These are phyloP conservation scores for Achaetomium macrosporum DNA, from an alignment of 2,329 filamentous ascomycete species.

Conservation along the genomic window DNA sequence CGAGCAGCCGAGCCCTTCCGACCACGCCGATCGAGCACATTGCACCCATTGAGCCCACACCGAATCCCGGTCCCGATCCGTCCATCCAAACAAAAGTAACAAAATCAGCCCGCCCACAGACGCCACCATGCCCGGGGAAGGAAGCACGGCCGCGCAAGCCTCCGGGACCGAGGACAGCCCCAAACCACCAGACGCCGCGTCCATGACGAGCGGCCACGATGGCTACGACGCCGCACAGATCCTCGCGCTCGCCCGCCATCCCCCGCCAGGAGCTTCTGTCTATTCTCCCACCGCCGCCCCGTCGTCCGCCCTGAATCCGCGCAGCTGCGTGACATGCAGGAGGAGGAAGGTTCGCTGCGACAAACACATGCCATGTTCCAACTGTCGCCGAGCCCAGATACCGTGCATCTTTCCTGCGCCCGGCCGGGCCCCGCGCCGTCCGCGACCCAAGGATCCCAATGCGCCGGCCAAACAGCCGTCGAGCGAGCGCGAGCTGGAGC, in stretches of 20 bases:
- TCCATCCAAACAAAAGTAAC: no score
- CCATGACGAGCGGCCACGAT: conserved; percentile 14
- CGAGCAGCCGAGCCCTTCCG: neutral
- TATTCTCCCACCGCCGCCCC: conserved; percentile 24
- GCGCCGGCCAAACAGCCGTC: conserved; percentile 53
- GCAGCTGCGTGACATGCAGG: conserved; percentile 46
- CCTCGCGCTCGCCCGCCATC: conserved; percentile 24
- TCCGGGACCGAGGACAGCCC: conserved; percentile 16
- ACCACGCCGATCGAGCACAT: neutral
- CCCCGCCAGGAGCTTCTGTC: conserved; percentile 25
- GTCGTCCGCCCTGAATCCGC: conserved; percentile 38
- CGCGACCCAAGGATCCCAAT: conserved; percentile 59
- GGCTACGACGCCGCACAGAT: conserved; percentile 25
- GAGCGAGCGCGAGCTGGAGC: conserved; percentile 59
- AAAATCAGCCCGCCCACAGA: neutral
- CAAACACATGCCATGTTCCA: conserved; percentile 70
- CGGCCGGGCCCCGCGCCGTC: conserved; percentile 63
- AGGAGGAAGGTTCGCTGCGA: conserved; percentile 60
- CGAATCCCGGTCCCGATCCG: neutral
- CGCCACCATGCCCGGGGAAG: conserved; percentile 18
- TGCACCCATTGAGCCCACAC: neutral
- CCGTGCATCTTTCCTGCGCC: conserved; percentile 71
- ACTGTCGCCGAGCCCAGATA: conserved; percentile 64
- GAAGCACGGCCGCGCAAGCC: conserved; percentile 4
- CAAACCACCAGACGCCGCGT: conserved; percentile 8